A percentile compares a stretch with the other conserved stretches of the same genome.
Evolutionary conservation across 108 stramenopile species (phyloP).

Genomic region (Fragilariopsis cylindrus): DNA sequence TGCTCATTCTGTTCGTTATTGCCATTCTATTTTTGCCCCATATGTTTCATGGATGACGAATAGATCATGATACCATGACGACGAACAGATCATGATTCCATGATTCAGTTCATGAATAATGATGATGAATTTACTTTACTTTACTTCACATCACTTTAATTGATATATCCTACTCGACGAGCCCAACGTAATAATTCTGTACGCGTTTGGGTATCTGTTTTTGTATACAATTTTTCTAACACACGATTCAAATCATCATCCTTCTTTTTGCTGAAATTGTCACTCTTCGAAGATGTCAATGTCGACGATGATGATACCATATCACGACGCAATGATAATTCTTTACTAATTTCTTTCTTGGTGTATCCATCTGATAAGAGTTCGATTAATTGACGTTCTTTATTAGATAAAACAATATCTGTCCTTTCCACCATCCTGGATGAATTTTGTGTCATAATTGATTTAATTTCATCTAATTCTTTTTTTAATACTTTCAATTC

Average conservation of each 20-base stretch:
- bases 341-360: slow-evolving; percentile 49
- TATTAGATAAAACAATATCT: slow-evolving; percentile 45
- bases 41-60: too few species aligned
- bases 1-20: too few species aligned
- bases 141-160: neutral
- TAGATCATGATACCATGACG: too few species aligned
- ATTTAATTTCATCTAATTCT: slow-evolving; percentile 45
- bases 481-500: slow-evolving; percentile 32
- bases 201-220: slow-evolving; percentile 43
- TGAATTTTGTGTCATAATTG: slow-evolving; percentile 38
- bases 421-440: slow-evolving; percentile 31
- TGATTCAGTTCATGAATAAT: too few species aligned
- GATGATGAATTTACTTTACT: neutral
- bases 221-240: slow-evolving; percentile 32
- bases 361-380: slow-evolving; percentile 47
- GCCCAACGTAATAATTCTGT: slow-evolving; percentile 73
- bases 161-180: slow-evolving; percentile 47
- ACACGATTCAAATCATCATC: slow-evolving; percentile 20
- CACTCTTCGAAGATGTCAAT: neutral
- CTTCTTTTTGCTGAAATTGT: neutral
- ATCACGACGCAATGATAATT: neutral
- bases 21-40: too few species aligned
- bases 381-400: slow-evolving; percentile 46
- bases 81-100: too few species aligned
- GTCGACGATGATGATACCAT: too few species aligned